Percentiles rank a stretch among this genome's conserved stretches.
Evolutionary conservation across 2,329 filamentous ascomycete species (phyloP).

Genomic region (Pseudogymnoascus destructans): DNA sequence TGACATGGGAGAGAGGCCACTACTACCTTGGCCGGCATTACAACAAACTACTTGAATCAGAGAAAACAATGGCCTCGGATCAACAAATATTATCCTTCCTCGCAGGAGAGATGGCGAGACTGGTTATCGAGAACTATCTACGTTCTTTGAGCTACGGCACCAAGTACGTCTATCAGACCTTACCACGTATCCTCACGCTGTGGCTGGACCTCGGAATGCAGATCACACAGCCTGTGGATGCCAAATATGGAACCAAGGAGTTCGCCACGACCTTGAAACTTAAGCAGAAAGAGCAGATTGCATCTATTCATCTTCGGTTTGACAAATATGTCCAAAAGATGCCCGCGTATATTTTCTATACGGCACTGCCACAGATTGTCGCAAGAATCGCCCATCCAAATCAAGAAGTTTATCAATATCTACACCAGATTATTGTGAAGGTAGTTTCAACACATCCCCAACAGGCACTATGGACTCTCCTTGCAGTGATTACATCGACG

Average conservation of each 20-base stretch:
- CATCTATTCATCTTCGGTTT: constrained; percentile 58
- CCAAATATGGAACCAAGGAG: constrained; percentile 34
- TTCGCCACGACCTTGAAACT: constrained; percentile 38
- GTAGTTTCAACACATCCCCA: constrained; percentile 81
- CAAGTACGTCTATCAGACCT: constrained; percentile 90
- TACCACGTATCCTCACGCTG: constrained; percentile 80
- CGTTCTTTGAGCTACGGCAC: constrained; percentile 77
- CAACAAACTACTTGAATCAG: constrained; percentile 86
- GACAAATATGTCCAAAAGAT: constrained; percentile 64
- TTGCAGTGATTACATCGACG: constrained; percentile 74
- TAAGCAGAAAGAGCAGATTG: constrained; percentile 51
- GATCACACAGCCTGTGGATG: constrained; percentile 46
- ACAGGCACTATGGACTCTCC: constrained; percentile 81
- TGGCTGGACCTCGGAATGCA: constrained; percentile 87
- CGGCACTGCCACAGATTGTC: constrained; percentile 78
- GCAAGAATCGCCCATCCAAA: constrained; percentile 90
- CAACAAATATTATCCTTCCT: constrained; percentile 68
- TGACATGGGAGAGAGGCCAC: constrained; percentile 88
- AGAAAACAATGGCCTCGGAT: constrained; percentile 60
- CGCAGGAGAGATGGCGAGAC: constrained; percentile 70
- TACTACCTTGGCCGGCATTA: constrained; percentile 96
- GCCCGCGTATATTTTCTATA: constrained; percentile 68
- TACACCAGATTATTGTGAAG: constrained; percentile 70
- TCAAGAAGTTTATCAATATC: constrained; percentile 57
- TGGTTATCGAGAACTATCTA: constrained; percentile 89